Evolutionary conservation across 202 grass and related monocot genomes (phyloP), one percentile per base, ranked within the genome.

Genomic region (Bolboschoenoplectus hybrid): DNA sequence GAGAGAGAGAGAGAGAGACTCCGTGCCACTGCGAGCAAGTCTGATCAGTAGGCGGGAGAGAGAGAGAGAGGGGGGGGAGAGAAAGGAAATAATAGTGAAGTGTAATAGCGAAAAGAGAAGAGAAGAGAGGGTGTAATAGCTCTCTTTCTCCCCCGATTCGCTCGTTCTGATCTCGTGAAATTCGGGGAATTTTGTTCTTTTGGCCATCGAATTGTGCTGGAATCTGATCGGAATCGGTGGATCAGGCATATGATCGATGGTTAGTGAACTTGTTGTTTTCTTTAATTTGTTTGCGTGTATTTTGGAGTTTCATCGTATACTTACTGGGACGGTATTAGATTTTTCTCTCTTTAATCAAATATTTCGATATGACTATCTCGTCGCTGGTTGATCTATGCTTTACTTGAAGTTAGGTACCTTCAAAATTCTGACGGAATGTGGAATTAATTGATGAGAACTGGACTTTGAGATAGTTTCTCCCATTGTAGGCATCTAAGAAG

Each of bases 171-270:
- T 88, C 38, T 80, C 81, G 88, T 81, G 40, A 82, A 67, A 49
- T 67, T 66, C 36, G 40, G 16, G 12, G 38, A 67, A 53, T 36
- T 16, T 36, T 32, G 39, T 63, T 19, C 11, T 20, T 63, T 46
- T 82, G 19, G 43, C 3, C 43, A 51, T 71, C 65, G 34, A 84
- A 72, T 71, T 20, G 32, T 40, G 65, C 82, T 71, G 47, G 47
- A 84, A 84, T 84, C 82, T 71, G 34, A 36, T 71, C 65, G 65
- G 81, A 51, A 51, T 65, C 44, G 46, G 41, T 67, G 81, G 82
- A 81, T 80, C 81, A 55, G 67, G 35, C 77, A 9, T 80, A 72
- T 87, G 76, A 82, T 70, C 74, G 2, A 87, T 87, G 85, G 85
- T 87, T 14, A 66, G 85, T 80, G 46, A 70, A 63, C 34, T 55